These are phyloP conservation scores for Blastobotrys robertii DNA, from an alignment of 805 yeast genomes.

Conservation along the genomic window DNA sequence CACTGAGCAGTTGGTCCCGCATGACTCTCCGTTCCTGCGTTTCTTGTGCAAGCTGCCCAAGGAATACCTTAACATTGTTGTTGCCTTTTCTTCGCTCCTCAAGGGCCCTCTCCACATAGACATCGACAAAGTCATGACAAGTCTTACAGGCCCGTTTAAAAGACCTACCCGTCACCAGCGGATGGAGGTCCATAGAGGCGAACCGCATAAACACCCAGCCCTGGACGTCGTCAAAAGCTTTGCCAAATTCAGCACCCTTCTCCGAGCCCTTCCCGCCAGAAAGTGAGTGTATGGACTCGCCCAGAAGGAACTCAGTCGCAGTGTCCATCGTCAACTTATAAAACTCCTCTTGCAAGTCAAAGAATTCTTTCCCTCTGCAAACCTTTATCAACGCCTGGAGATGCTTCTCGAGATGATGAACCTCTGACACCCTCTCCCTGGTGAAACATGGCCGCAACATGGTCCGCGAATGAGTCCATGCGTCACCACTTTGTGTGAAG, in stretches of 20 bases:
- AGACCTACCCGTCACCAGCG: slow-evolving; percentile 13
- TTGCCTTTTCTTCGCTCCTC: slow-evolving; percentile 14
- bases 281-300: slow-evolving; percentile 24
- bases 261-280: slow-evolving; percentile 1
- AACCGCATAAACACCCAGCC: slow-evolving; percentile 1
- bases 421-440: slow-evolving; percentile 25
- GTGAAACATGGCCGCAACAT: slow-evolving; percentile 30
- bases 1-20: slow-evolving; percentile 40
- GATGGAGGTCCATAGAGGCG: slow-evolving; percentile 14
- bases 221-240: slow-evolving; percentile 17
- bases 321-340: slow-evolving; percentile 27
- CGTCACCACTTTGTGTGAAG: slow-evolving; percentile 27
- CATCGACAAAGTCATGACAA: slow-evolving; percentile 31
- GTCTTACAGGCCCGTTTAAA: slow-evolving; percentile 26
- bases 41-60: slow-evolving; percentile 38
- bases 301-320: slow-evolving; percentile 29
- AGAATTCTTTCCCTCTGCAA: slow-evolving; percentile 5
- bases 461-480: slow-evolving; percentile 31
- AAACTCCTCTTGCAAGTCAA: slow-evolving; percentile 24
- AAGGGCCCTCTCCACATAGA: slow-evolving; percentile 34
- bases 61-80: slow-evolving; percentile 24
- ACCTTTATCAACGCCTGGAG: slow-evolving; percentile 13
- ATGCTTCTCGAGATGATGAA: slow-evolving; percentile 22
- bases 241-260: slow-evolving; percentile 16
- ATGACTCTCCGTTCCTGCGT: slow-evolving; percentile 39